Evolutionary conservation across 495 filamentous ascomycete species (phyloP), one percentile per base, ranked within the genome.

Genomic region (Hapsidospora chrysogenum): DNA sequence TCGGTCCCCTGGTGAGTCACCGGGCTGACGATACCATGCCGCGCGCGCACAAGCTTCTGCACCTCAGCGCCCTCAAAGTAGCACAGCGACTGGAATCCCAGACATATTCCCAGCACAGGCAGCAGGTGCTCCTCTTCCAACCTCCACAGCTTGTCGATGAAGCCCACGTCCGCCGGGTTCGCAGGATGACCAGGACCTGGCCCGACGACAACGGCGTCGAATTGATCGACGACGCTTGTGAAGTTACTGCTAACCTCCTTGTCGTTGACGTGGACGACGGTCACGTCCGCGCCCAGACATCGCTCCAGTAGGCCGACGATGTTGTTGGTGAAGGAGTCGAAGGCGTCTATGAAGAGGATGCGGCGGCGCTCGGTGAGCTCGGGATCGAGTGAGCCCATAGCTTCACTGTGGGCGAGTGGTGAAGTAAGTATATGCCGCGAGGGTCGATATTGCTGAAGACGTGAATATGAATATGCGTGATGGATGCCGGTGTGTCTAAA

Each of bases 281-380:
- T 11, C 23, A 36, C 33, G 16, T 72, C 58, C 17, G 68, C 81
- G 32, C 58, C 52, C 8, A 85, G 58, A 11, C 61, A 60, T 7
- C 77, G 71, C 41, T 74, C 62, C 13, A 95, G 65, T 43, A 89
- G 72, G 11, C 76, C 66, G 29, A 86, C 70, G 40, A 95, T 86
- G 61, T 94, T 95, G 57, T 92, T 81, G 29, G 86, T 77, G 60
- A 94, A 95, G 35, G 86, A 94, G 57, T 95, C 89, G 48, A 92
- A 92, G 35, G 85, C 84, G 50, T 97, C 89, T 29, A 97, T 57
- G 52, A 89, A 85, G 29, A 97, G 72, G 35, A 95, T 73, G 30
- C 58, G 68, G 27, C 49, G 53, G 21, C 37, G 44, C 23, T 26
- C 11, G 23, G 11, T 26, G 23, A 26, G 23, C 11, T 11, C 23